These are phyloP conservation scores for Talaromyces sp. DNA, from an alignment of 2,329 filamentous ascomycete genomes.

Conservation along the genomic window DNA sequence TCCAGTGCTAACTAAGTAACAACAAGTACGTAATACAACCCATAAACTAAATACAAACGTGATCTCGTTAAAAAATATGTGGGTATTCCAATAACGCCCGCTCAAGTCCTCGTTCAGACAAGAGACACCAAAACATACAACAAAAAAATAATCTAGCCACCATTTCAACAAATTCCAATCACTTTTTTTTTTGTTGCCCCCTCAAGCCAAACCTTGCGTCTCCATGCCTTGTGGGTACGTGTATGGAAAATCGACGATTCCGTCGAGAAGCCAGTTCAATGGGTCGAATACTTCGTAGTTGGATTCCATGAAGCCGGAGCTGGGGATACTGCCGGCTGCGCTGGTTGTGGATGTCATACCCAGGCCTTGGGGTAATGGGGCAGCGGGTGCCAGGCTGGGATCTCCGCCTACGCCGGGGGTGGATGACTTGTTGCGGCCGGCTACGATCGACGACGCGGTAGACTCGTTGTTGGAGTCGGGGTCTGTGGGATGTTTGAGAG, in stretches of 20 bases:
- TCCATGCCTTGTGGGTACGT: constrained; percentile 53
- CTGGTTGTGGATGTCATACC: constrained; percentile 22
- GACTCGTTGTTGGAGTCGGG: constrained; percentile 73
- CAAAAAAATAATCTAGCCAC: not conserved
- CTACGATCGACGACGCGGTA: constrained; percentile 53
- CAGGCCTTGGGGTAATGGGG: constrained; percentile 27
- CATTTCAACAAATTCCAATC: not conserved
- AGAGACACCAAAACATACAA: not conserved
- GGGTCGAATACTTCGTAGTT: constrained; percentile 89
- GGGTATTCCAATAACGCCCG: constrained; percentile 2
- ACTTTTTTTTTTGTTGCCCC: not conserved
- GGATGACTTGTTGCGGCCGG: constrained; percentile 27
- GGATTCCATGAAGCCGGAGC: constrained; percentile 55
- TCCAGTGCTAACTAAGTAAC: not conserved
- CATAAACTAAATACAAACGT: not conserved
- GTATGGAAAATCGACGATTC: constrained; percentile 74
- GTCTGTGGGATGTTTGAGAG: constrained; percentile 80
- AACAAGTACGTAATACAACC: not conserved
- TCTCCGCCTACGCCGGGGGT: constrained; percentile 37
- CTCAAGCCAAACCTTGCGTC: constrained; percentile 31
- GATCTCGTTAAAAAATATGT: not conserved
- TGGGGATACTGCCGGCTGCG: constrained; percentile 25
- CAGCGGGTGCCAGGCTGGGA: constrained; percentile 39
- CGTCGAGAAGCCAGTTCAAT: constrained; percentile 89
- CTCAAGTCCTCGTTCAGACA: not conserved